Evolutionary conservation across 1,284 basidiomycete species (phyloP), one percentile per base, ranked within the genome.

Genomic region (Cystobasidiaceae sp.): DNA sequence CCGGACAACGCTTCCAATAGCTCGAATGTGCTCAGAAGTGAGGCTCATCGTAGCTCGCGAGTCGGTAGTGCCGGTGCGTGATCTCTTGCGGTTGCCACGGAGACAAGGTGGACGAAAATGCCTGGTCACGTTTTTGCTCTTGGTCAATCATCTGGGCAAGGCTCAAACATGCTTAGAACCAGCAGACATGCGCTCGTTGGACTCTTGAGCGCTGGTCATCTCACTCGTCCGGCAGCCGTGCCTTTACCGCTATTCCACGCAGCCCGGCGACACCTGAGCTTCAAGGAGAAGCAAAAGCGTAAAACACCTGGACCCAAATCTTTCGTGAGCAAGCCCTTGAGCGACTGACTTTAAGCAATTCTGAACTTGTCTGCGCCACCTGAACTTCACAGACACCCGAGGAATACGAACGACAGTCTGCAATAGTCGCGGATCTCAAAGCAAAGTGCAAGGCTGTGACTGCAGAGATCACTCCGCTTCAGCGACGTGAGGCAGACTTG

Each of bases 271-370:
- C 43, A 33, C n/a, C 30, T 62, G 17, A 62, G 60, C 30, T 44
- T 44, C 60, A 62, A 54, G 23, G 60, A 62, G 28, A 62, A 62
- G 60, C 60, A 62, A 37, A 62, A 62, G 37, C 60, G 60, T 13
- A 62, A 62, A 45, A 34, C 43, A 50, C 60, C 60, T 19, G 34
- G 28, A 39, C 60, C 60, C 13, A 44, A 33, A 30, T 23, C 32
- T 33, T 62, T 48, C 60, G 60, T 62, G 37, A 2, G 60, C 39
- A 25, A 30, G n/a, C 15, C 46, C n/a, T 43, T 17, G 39, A n/a
- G n/a, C n/a, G n/a, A n/a, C n/a, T n/a, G n/a, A n/a, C n/a, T n/a
- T n/a, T n/a, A n/a, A n/a, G n/a, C n/a, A n/a, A 30, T 21, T 32
- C 27, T 57, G 45, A 48, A 32, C 27, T 34, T 6, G 4, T 21